Evolutionary conservation across 169 alveolate genomes (phyloP), one percentile per base, ranked within the genome.

Genomic region (Hepatocystis sp.): DNA sequence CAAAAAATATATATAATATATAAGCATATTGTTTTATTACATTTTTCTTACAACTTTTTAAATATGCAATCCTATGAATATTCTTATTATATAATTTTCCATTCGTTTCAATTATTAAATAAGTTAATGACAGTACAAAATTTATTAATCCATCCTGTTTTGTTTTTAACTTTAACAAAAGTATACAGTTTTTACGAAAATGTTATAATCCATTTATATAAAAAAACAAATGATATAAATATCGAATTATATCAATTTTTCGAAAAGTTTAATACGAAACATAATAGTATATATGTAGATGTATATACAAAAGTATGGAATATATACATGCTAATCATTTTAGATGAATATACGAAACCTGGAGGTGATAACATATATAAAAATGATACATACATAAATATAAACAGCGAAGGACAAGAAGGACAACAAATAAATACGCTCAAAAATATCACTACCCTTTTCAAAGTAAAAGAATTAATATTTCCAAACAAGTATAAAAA

Each of bases 31-130:
- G 66, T 65, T 3, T 63, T 78, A 32, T 52, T 63, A 42, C 46
- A 78, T 47, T 78, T 61, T 61, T 60, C 89, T 61, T 53, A 23
- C 19, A n/a, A 51, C 47, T 78, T 78, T 78, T 47, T 78, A 63
- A 78, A 61, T 34, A 47, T 55, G 15, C 23, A 40, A n/a, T 13
- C 8, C 1, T 78, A 32, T 46, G 89, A 78, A 21, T 78, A 78
- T 40, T 78, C 89, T 27, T 78, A 78, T 66, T 61, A 28, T 61
- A 49, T 78, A 39, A 47, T 78, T 78, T 61, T 78, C 3, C 58
- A 78, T 53, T 34, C 64, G 5, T 78, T 78, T 39, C 78, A 78
- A 32, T 60, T 52, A 17, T 13, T 78, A 32, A 55, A 78, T 36
- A 78, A 78, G 40, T 51, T 78, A 49, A 47, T 78, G 61, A 78